Conservation (phyloP, 345 rosid genomes). For the Nasturtium officinale region DNA sequence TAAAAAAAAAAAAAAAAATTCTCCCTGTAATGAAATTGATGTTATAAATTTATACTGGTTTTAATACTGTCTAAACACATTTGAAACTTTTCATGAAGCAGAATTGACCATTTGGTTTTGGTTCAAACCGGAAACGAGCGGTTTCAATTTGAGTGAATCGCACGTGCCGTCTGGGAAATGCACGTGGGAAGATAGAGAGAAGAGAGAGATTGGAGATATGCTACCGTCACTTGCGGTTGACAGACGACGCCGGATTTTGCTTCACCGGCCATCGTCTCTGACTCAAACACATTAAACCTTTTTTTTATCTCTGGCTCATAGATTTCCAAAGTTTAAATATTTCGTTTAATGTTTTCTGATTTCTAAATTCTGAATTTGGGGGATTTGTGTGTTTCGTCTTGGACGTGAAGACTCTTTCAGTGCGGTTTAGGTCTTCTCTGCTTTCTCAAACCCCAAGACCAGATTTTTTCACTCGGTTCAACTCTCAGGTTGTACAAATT, state of each 20-base stretch:
- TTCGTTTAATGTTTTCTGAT: background rate
- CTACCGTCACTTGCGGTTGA: slow-evolving; percentile 41
- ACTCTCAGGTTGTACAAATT: slow-evolving; percentile 4
- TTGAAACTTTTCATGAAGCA: background rate
- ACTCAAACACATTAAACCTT: background rate
- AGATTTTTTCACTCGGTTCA: background rate
- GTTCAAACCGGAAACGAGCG: slow-evolving; percentile 19
- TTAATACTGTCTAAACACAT: no score
- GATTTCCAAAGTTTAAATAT: slow-evolving; percentile 10
- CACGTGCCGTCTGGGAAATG: slow-evolving; percentile 21
- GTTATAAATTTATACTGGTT: no score
- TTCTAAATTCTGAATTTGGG: slow-evolving; percentile 5
- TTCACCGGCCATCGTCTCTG: slow-evolving; percentile 30
- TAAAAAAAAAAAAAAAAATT: background rate
- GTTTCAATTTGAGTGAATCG: slow-evolving; percentile 16
- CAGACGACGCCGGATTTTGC: slow-evolving; percentile 36
- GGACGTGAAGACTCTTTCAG: slow-evolving; percentile 27
- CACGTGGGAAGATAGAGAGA: slow-evolving; percentile 32
- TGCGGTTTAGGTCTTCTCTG: slow-evolving; percentile 10
- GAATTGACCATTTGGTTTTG: slow-evolving; percentile 24
- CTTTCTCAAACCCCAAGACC: slow-evolving; percentile 10
- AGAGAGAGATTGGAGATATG: slow-evolving; percentile 16
- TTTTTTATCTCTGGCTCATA: background rate
- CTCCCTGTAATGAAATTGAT: background rate
- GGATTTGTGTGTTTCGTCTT: slow-evolving; percentile 7